A percentile compares a stretch with the other conserved stretches of the same genome.
Conservation (phyloP, 2,329 filamentous ascomycete species). For the Fusarium sp. region DNA sequence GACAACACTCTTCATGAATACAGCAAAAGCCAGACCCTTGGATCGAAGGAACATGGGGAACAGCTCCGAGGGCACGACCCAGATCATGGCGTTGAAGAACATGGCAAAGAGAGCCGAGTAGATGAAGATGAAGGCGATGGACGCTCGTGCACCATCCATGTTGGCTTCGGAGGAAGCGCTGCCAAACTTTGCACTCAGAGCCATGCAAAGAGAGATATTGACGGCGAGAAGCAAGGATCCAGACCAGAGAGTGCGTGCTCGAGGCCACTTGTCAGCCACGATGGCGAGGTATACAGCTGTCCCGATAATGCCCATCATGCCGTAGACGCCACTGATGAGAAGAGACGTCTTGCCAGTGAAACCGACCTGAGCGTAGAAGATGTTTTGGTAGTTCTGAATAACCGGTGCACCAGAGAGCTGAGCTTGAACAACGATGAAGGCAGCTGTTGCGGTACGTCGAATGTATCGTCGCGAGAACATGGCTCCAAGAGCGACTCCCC, state of each 20-base stretch:
- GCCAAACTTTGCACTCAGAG: conserved; percentile 36
- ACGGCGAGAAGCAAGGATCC: conserved; percentile 33
- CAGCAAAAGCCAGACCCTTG: conserved; percentile 37
- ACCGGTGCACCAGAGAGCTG: neutral
- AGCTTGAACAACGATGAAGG: neutral
- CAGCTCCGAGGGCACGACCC: conserved; percentile 43
- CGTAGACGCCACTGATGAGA: conserved; percentile 58
- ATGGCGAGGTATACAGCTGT: conserved; percentile 44
- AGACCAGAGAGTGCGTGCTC: conserved; percentile 18
- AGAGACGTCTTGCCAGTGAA: conserved; percentile 59
- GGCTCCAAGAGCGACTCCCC: neutral
- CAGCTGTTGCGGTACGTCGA: neutral
- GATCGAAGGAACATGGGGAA: conserved; percentile 37
- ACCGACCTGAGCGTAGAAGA: conserved; percentile 55
- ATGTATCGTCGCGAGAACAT: neutral
- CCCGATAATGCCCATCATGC: conserved; percentile 46
- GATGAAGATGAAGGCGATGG: conserved; percentile 47
- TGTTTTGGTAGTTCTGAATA: conserved; percentile 47
- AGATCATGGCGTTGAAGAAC: conserved; percentile 48
- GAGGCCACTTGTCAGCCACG: conserved; percentile 45
- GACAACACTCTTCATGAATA: conserved; percentile 41
- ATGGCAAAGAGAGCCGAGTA: conserved; percentile 44
- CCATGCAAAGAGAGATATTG: conserved; percentile 42
- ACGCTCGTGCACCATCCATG: conserved; percentile 33
- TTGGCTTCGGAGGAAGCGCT: conserved; percentile 18